Evolutionary conservation across 257 asterid genomes (phyloP).

Genomic region (Orobanche coerulescens): DNA sequence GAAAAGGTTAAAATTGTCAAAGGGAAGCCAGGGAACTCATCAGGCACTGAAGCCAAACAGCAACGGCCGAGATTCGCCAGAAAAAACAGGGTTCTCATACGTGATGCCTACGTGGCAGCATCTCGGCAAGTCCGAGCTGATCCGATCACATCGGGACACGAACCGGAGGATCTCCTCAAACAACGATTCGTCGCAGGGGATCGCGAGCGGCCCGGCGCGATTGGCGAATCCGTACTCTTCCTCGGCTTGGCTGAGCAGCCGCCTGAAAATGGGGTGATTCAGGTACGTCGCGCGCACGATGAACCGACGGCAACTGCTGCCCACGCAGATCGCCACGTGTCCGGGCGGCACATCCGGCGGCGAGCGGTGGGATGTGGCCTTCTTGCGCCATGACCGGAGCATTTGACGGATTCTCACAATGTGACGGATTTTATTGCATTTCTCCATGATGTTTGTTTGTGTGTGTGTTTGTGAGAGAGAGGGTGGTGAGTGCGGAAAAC

Average conservation of each 20-base stretch:
- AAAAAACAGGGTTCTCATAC: constrained; percentile 24
- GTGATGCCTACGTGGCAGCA: constrained; percentile 39
- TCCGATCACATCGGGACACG: constrained; percentile 30
- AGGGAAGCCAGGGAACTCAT: background rate
- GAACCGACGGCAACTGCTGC: constrained; percentile 41
- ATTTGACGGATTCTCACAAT: constrained; percentile 66
- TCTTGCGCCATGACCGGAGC: constrained; percentile 62
- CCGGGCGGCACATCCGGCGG: constrained; percentile 79
- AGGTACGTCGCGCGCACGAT: constrained; percentile 62
- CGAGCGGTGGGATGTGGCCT: constrained; percentile 32
- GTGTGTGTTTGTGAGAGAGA: constrained; percentile 1
- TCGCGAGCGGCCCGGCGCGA: constrained; percentile 49
- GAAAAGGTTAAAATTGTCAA: constrained; percentile 16
- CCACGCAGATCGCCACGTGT: constrained; percentile 72
- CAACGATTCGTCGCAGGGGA: constrained; percentile 69
- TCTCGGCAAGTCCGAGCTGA: constrained; percentile 33
- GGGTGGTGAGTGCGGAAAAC: constrained; percentile 12
- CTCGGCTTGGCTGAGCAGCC: constrained; percentile 55
- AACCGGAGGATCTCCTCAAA: constrained; percentile 59
- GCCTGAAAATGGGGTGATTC: constrained; percentile 65
- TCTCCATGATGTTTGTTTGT: constrained; percentile 25
- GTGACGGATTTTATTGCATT: constrained; percentile 42
- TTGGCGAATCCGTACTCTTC: constrained; percentile 67
- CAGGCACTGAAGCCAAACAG: constrained; percentile 37
- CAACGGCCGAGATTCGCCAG: constrained; percentile 52